A percentile compares a stretch with the other conserved stretches of the same genome.
Evolutionary conservation across 805 yeast genomes (phyloP).

Genomic region (Metschnikowia lochheadii): DNA sequence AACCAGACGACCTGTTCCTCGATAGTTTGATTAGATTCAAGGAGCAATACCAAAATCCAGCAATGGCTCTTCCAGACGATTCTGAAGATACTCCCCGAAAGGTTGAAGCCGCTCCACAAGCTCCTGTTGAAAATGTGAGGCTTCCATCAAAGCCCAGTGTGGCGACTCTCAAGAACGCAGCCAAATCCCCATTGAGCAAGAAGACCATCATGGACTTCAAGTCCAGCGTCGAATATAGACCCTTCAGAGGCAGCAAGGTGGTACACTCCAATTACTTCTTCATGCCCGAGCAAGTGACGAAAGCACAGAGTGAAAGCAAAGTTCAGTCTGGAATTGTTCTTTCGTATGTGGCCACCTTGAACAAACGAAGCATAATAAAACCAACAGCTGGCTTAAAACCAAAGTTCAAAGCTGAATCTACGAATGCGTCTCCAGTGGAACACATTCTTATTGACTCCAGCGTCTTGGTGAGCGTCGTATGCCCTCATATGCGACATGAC

Average conservation of each 20-base stretch:
- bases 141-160: not conserved
- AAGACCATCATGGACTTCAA: not conserved
- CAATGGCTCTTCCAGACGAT: not conserved
- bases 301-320: not conserved
- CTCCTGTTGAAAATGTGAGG: not conserved
- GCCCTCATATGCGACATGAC: constrained; percentile 12
- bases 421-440: not conserved
- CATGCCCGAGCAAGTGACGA: not conserved
- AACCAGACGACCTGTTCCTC: not conserved
- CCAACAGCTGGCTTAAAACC: not conserved
- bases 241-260: constrained; percentile 1
- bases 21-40: constrained; percentile 1
- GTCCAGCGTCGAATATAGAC: not conserved
- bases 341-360: not conserved
- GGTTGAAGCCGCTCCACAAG: not conserved
- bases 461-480: constrained; percentile 11
- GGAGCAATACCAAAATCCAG: constrained; percentile 1
- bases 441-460: constrained; percentile 12
- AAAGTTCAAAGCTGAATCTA: not conserved
- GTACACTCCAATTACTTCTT: constrained; percentile 1
- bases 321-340: not conserved
- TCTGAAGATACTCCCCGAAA: not conserved
- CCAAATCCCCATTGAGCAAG: not conserved
- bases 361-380: not conserved
- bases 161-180: not conserved